Evolutionary conservation across 371 early-diverging fungal genomes (phyloP).

Genomic region (Capillidium rhysosporum): DNA sequence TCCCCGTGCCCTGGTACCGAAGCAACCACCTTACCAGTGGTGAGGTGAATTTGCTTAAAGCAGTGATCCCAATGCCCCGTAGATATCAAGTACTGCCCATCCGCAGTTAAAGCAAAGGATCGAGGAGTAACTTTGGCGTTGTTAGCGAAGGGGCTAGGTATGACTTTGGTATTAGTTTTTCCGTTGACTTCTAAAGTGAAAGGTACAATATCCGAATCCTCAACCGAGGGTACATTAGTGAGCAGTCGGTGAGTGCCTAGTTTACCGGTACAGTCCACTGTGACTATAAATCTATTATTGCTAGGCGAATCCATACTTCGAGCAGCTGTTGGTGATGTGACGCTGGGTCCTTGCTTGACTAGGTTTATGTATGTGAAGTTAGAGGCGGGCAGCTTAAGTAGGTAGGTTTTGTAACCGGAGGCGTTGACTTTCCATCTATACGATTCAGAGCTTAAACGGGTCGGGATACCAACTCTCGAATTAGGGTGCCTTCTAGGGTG

Average conservation of each 20-base stretch:
- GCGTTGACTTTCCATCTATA: neutral
- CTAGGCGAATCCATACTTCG: neutral
- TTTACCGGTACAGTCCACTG: neutral
- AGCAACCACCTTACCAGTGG: slow-evolving; percentile 13
- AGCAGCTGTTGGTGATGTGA: neutral
- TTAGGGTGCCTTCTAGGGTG: slow-evolving; percentile 16
- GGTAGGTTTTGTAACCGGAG: slow-evolving; percentile 4
- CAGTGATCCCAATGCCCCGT: slow-evolving; percentile 24
- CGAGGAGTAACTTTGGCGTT: slow-evolving; percentile 19
- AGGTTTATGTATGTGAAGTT: neutral
- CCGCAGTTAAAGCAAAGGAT: slow-evolving; percentile 16
- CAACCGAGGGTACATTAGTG: neutral
- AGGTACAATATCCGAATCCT: neutral
- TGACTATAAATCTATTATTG: neutral
- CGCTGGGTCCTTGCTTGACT: neutral
- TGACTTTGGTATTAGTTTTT: neutral
- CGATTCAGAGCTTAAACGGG: neutral
- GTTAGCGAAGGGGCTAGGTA: slow-evolving; percentile 9
- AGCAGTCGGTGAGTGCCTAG: neutral
- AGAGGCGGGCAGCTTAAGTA: slow-evolving; percentile 1
- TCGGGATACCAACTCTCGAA: neutral
- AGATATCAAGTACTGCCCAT: slow-evolving; percentile 18
- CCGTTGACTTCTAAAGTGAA: neutral
- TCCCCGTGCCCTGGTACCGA: slow-evolving; percentile 31
- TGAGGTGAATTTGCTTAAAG: slow-evolving; percentile 14